A percentile compares a stretch with the other conserved stretches of the same genome.
Evolutionary conservation across 768 basidiomycete genomes (phyloP).

Genomic region (Lentinula detonsa): DNA sequence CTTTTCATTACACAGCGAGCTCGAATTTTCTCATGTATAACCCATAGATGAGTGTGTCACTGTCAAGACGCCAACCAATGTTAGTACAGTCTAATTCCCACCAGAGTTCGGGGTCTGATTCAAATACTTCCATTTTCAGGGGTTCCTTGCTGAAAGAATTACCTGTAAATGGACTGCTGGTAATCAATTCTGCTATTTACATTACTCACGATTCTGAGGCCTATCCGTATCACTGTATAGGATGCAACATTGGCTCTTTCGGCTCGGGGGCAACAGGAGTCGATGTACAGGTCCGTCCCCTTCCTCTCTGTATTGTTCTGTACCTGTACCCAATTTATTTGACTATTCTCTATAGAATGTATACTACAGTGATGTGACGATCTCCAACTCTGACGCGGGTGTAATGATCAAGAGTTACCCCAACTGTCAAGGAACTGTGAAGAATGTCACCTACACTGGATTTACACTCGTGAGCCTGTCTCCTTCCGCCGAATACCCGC

Average conservation of each 20-base stretch:
- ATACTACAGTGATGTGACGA: constrained; percentile 14
- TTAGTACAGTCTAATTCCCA: not conserved
- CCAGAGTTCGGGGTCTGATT: not conserved
- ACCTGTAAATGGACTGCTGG: constrained; percentile 14
- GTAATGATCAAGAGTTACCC: constrained; percentile 18
- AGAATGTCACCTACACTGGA: constrained; percentile 14
- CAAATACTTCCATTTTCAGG: not conserved
- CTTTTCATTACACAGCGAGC: not conserved
- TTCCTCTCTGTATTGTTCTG: not conserved
- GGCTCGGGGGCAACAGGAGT: constrained; percentile 15
- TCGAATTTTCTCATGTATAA: not conserved
- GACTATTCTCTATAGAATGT: constrained; percentile 10
- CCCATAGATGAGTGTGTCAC: constrained; percentile 25
- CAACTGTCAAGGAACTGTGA: constrained; percentile 15
- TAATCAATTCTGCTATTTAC: not conserved
- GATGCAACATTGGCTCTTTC: constrained; percentile 19
- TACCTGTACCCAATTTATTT: not conserved
- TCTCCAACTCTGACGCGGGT: constrained; percentile 18
- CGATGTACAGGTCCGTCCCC: constrained; percentile 9
- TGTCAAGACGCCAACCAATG: constrained; percentile 23
- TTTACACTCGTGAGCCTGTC: constrained; percentile 10
- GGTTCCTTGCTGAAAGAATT: constrained; percentile 13
- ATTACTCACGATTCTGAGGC: not conserved
- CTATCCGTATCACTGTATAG: not conserved
- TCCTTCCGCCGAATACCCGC: not conserved